A percentile compares a stretch with the other conserved stretches of the same genome.
phyloP scores from a whole-genome alignment of 176 grass and related monocot genomes.

The Areca catechu region DNA sequence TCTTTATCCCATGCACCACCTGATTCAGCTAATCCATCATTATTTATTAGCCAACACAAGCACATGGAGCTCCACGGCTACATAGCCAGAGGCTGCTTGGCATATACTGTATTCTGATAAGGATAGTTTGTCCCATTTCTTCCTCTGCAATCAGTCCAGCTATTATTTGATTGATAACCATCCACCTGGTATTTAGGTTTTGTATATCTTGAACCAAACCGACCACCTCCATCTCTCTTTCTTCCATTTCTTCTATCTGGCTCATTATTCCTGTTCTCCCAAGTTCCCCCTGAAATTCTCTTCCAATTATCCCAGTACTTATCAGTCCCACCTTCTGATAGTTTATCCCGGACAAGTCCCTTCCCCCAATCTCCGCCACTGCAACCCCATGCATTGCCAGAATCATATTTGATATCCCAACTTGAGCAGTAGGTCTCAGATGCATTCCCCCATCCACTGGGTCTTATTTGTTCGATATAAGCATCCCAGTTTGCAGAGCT shows the following conservation, averaged over 20 bases:
- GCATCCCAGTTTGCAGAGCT: constrained; percentile 33
- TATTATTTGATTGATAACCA: constrained; percentile 12
- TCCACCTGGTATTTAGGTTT: constrained; percentile 20
- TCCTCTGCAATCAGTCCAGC: constrained; percentile 16
- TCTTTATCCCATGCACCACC: too few relatives aligned
- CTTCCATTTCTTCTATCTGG: constrained; percentile 13
- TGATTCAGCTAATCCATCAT: too few relatives aligned
- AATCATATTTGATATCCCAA: constrained; percentile 23
- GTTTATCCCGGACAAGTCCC: constrained; percentile 4
- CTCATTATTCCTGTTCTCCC: constrained; percentile 24
- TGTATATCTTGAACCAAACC: constrained; percentile 14
- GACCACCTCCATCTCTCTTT: constrained; percentile 18
- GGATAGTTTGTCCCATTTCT: constrained; percentile 12
- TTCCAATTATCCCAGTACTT: constrained; percentile 2
- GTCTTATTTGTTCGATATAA: constrained; percentile 26
- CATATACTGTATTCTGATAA: constrained; percentile 9
- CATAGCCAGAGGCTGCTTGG: constrained; percentile 5
- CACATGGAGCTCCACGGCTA: not conserved
- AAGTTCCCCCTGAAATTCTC: constrained; percentile 7
- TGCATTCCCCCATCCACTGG: constrained; percentile 29
- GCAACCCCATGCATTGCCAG: constrained; percentile 19
- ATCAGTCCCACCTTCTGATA: constrained; percentile 11
- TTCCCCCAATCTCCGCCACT: constrained; percentile 24
- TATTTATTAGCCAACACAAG: too few relatives aligned
- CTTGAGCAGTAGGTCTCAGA: not conserved